phyloP scores from a whole-genome alignment of 257 asterid genomes.

The Lycium ferocissimum region DNA sequence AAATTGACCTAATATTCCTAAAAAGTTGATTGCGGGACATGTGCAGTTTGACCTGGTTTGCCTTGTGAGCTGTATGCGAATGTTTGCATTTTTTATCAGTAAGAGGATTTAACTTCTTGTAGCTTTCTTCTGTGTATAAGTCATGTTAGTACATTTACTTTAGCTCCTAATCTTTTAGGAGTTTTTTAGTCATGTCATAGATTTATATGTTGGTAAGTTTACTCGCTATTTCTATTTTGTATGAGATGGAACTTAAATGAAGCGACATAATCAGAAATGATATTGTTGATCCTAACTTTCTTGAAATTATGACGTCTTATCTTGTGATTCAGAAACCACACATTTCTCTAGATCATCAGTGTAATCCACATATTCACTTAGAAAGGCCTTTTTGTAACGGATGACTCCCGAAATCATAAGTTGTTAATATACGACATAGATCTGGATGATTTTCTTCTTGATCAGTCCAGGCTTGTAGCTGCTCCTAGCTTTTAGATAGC shows the following conservation, averaged over 20 bases:
- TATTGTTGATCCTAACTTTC: too few species aligned
- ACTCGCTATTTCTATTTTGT: not conserved
- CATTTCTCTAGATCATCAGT: too few species aligned
- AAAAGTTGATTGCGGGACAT: not conserved
- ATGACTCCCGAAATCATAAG: too few species aligned
- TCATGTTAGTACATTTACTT: not conserved
- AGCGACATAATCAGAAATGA: not conserved
- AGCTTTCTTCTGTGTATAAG: not conserved
- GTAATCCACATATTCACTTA: too few species aligned
- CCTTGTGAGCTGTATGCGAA: not conserved
- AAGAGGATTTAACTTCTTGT: not conserved
- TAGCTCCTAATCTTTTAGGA: not conserved
- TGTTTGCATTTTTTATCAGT: not conserved
- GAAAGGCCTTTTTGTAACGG: not conserved
- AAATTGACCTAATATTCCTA: slow-evolving; percentile 1
- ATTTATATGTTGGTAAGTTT: not conserved
- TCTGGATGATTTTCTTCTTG: too few species aligned
- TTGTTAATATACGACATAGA: too few species aligned
- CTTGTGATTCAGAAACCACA: too few species aligned
- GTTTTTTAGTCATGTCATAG: not conserved
- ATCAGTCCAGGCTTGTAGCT: too few species aligned
- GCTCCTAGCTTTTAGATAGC: too few species aligned
- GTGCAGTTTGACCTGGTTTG: not conserved
- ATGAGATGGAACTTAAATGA: not conserved
- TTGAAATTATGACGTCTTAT: not conserved